phyloP scores from a whole-genome alignment of 1,139 yeast genomes.

The Kurtzmaniella natalensis region DNA sequence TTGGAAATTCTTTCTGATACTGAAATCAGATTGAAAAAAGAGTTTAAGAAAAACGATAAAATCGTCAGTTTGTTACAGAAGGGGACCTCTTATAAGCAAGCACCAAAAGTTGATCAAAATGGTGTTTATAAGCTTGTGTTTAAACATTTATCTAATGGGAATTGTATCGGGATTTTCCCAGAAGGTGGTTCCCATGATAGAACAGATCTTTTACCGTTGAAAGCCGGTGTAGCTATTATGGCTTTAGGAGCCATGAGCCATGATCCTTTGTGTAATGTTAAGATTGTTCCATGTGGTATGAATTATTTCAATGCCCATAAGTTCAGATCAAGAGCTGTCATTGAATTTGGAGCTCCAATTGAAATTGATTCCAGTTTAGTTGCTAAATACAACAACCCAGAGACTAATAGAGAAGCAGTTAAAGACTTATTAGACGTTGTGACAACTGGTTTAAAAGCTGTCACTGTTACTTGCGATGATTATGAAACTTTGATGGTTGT shows the following conservation, averaged over 20 bases:
- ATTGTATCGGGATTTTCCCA: conserved; percentile 93
- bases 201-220: conserved; percentile 82
- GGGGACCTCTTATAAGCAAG: conserved; percentile 67
- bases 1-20: conserved; percentile 69
- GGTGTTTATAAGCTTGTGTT: conserved; percentile 79
- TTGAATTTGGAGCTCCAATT: conserved; percentile 91
- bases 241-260: conserved; percentile 87
- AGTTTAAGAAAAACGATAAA: conserved; percentile 53
- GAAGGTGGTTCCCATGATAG: conserved; percentile 98
- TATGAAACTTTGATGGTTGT: conserved; percentile 88
- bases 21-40: conserved; percentile 64
- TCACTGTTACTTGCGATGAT: conserved; percentile 89
- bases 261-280: conserved; percentile 67
- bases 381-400: conserved; percentile 49
- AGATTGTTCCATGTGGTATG: conserved; percentile 94
- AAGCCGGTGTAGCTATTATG: conserved; percentile 98
- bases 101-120: conserved; percentile 82
- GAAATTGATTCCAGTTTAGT: conserved; percentile 63
- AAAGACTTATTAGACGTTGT: conserved; percentile 64
- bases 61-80: conserved; percentile 37
- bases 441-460: conserved; percentile 76
- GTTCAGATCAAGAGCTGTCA: conserved; percentile 89
- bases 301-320: conserved; percentile 95
- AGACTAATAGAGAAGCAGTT: conserved; percentile 69
- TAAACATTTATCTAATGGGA: conserved; percentile 70